These are phyloP conservation scores for Heimioporus sp. DNA, from an alignment of 768 basidiomycete species.

Conservation along the genomic window DNA sequence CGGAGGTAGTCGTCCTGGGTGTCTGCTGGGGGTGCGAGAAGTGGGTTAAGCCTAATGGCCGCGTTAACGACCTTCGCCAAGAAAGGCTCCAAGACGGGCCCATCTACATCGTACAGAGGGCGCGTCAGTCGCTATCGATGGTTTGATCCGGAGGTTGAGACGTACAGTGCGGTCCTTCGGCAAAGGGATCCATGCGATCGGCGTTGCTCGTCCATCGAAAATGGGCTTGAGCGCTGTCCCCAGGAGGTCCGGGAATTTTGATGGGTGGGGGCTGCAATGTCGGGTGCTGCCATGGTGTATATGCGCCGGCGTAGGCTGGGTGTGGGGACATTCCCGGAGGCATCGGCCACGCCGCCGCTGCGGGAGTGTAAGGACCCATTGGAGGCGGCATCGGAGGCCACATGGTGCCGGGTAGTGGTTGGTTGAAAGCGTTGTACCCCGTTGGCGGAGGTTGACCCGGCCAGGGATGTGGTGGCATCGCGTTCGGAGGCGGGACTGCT, in stretches of 20 bases:
- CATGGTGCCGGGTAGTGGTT: slow-evolving; percentile 27
- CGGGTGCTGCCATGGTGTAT: slow-evolving; percentile 27
- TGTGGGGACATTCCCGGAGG: slow-evolving; percentile 24
- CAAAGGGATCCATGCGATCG: slow-evolving; percentile 35
- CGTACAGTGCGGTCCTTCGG: slow-evolving; percentile 44
- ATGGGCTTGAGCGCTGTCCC: slow-evolving; percentile 25
- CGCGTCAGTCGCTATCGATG: slow-evolving; percentile 8
- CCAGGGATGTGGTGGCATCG: slow-evolving; percentile 21
- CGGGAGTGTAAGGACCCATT: slow-evolving; percentile 24
- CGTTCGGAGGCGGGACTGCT: slow-evolving; percentile 20
- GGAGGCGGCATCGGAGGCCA: slow-evolving; percentile 17
- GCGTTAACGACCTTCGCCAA: slow-evolving; percentile 50
- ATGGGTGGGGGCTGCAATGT: slow-evolving; percentile 26
- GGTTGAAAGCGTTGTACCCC: slow-evolving; percentile 29
- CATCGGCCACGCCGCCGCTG: slow-evolving; percentile 26
- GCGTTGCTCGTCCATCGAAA: slow-evolving; percentile 30
- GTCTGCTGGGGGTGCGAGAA: slow-evolving; percentile 49
- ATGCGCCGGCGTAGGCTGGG: slow-evolving; percentile 15
- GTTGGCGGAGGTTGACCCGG: slow-evolving; percentile 17
- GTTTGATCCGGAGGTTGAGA: background rate
- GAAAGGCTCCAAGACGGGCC: slow-evolving; percentile 68
- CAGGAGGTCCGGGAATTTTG: slow-evolving; percentile 18
- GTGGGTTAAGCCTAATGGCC: slow-evolving; percentile 54
- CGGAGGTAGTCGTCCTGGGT: slow-evolving; percentile 50
- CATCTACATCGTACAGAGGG: slow-evolving; percentile 41